These are phyloP conservation scores for Gymnopilus junonius DNA, from an alignment of 768 basidiomycete species.

Conservation along the genomic window DNA sequence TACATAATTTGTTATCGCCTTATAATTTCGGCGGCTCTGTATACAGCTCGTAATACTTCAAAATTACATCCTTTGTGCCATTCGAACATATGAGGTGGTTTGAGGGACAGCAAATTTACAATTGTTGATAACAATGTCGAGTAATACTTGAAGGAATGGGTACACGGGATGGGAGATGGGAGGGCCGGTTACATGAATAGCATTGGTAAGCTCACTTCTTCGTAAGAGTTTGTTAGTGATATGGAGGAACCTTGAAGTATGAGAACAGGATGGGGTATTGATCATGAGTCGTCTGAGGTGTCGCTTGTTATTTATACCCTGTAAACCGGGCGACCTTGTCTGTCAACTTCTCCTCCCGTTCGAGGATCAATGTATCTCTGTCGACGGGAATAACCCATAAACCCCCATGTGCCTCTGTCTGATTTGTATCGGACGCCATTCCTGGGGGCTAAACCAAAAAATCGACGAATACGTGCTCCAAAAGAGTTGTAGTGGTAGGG, in stretches of 20 bases:
- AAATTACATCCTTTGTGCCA: no score
- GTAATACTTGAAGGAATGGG: background rate
- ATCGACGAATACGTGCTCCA: conserved; percentile 52
- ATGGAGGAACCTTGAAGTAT: background rate
- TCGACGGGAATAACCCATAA: conserved; percentile 56
- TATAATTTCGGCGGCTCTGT: background rate
- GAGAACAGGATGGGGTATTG: background rate
- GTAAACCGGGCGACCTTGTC: conserved; percentile 57
- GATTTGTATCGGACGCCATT: conserved; percentile 46
- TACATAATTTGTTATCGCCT: background rate
- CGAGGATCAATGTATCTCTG: conserved; percentile 53
- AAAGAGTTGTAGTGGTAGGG: conserved; percentile 36
- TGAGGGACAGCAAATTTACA: no score
- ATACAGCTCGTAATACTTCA: background rate
- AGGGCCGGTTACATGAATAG: background rate
- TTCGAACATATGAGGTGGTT: no score
- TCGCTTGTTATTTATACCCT: conserved; percentile 36
- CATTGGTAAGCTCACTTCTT: background rate
- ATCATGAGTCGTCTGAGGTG: conserved; percentile 3
- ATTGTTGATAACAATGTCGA: background rate
- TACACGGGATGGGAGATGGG: background rate
- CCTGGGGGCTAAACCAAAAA: conserved; percentile 54
- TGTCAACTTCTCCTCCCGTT: conserved; percentile 57
- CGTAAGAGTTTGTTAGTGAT: background rate
- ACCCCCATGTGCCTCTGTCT: conserved; percentile 54